Conservation (phyloP, 2,329 filamentous ascomycete species). For the Penicillium sp. region DNA sequence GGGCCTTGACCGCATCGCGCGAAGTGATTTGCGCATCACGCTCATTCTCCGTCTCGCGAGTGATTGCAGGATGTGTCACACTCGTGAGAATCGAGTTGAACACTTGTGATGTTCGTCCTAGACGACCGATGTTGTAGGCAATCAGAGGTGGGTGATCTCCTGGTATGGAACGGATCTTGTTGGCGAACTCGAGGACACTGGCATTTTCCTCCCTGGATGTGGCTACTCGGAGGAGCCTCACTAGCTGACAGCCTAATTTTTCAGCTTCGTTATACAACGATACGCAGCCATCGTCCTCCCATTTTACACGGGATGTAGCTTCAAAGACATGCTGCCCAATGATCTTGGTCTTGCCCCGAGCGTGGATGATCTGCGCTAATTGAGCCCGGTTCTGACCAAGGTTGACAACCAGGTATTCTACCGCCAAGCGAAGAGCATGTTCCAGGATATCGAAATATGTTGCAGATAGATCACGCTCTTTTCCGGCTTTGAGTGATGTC, state of each 20-base stretch:
- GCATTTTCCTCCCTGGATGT: constrained; percentile 47
- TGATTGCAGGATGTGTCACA: constrained; percentile 50
- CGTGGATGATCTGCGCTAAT: constrained; percentile 37
- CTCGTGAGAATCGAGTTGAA: constrained; percentile 50
- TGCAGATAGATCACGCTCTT: constrained; percentile 16
- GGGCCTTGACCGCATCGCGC: constrained; percentile 45
- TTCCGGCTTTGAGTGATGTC: constrained; percentile 26
- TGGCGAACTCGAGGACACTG: constrained; percentile 44
- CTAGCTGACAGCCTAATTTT: constrained; percentile 46
- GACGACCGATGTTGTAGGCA: constrained; percentile 48
- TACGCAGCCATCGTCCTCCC: constrained; percentile 45
- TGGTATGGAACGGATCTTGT: constrained; percentile 42
- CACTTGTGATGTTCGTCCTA: constrained; percentile 53
- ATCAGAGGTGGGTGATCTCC: constrained; percentile 44
- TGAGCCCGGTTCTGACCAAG: constrained; percentile 40
- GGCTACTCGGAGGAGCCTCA: constrained; percentile 46
- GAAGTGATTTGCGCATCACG: constrained; percentile 46
- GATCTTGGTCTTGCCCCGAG: constrained; percentile 49
- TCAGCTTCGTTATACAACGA: constrained; percentile 44
- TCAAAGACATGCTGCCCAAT: constrained; percentile 48
- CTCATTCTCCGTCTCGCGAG: constrained; percentile 29
- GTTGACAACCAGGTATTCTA: constrained; percentile 50
- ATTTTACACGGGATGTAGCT: constrained; percentile 36
- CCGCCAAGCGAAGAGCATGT: constrained; percentile 48
- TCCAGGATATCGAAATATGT: constrained; percentile 46